Conservation (phyloP, 768 basidiomycete genomes). For the Leccinum variicolor region DNA sequence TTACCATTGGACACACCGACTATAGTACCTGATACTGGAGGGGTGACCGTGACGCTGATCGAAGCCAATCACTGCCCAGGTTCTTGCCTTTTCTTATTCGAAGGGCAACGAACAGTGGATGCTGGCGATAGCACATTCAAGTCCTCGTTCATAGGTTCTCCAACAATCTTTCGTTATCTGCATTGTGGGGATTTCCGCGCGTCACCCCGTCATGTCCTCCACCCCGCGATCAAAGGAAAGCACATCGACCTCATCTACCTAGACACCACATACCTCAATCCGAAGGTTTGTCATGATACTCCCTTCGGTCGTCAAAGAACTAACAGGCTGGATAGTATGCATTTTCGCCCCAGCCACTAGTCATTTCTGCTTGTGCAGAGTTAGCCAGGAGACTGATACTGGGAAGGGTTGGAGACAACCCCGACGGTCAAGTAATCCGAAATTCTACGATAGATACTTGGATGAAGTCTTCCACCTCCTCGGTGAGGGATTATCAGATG, state of each 20-base stretch:
- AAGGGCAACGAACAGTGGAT: slow-evolving; percentile 85
- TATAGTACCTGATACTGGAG: slow-evolving; percentile 75
- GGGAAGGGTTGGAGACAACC: slow-evolving; percentile 35
- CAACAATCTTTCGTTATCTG: slow-evolving; percentile 76
- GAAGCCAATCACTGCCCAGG: slow-evolving; percentile 99
- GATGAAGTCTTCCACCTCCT: slow-evolving; percentile 35
- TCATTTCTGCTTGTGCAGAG: slow-evolving; percentile 89
- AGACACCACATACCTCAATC: slow-evolving; percentile 94
- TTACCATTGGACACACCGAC: slow-evolving; percentile 78
- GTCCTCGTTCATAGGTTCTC: slow-evolving; percentile 67
- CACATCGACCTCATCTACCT: slow-evolving; percentile 85
- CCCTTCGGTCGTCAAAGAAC: not conserved
- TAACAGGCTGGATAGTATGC: slow-evolving; percentile 56
- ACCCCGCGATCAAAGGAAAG: slow-evolving; percentile 81
- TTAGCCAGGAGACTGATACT: slow-evolving; percentile 59
- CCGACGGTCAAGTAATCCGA: slow-evolving; percentile 19
- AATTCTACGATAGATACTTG: slow-evolving; percentile 49
- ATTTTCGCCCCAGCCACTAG: slow-evolving; percentile 93
- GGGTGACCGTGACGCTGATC: slow-evolving; percentile 89
- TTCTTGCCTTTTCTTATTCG: slow-evolving; percentile 90
- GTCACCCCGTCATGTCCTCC: slow-evolving; percentile 80
- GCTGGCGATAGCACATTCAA: slow-evolving; percentile 82
- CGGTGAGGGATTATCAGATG: slow-evolving; percentile 34
- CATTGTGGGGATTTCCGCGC: slow-evolving; percentile 96
- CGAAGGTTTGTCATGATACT: slow-evolving; percentile 49